Evolutionary conservation across 108 stramenopile genomes (phyloP), one percentile per base, ranked within the genome.

Genomic region (Parmales sp.): DNA sequence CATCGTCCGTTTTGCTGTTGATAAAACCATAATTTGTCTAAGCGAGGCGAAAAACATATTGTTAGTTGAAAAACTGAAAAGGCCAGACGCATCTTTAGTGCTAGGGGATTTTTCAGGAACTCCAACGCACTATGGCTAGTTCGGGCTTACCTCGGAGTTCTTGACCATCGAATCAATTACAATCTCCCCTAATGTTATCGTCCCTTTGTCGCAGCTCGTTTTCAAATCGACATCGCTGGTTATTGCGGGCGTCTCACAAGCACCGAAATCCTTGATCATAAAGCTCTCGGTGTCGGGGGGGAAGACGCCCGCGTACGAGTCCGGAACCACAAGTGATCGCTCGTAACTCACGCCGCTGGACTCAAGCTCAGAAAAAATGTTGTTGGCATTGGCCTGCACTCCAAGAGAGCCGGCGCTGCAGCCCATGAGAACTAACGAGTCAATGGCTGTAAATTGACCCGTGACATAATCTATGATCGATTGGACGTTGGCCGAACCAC

Each of bases 251-350:
- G 36, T 34, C 16, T 60, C 54, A 34, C 54, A 60, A 11, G 54
- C 54, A 18, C 54, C 54, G 31, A 60, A 60, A 20, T 60, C 54
- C 29, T 34, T 60, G 26, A 60, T 60, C n/a, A 34, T 60, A 28
- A 34, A 34, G 26, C 28, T 28, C 28, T 60, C 31, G 16, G 29
- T 19, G 54, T 60, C 54, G 26, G 54, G 54, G 26, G 54, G 54
- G 54, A 60, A 60, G 5, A 60, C 54, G 4, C 54, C 54, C 11
- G 54, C 13, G 54, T 60, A 60, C 16, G 54, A 60, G 36, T 60
- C 54, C 13, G 54, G 54, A 29, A 60, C 54, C 6, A 60, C 54
- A 13, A 34, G 31, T 28, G 54, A 28, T 11, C 13, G 31, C 26
- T 60, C 26, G 31, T 60, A 60, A 11, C 13, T 34, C 11, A 34